These are phyloP conservation scores for Pelargonium australe DNA, from an alignment of 441 rosid genomes.

Conservation along the genomic window DNA sequence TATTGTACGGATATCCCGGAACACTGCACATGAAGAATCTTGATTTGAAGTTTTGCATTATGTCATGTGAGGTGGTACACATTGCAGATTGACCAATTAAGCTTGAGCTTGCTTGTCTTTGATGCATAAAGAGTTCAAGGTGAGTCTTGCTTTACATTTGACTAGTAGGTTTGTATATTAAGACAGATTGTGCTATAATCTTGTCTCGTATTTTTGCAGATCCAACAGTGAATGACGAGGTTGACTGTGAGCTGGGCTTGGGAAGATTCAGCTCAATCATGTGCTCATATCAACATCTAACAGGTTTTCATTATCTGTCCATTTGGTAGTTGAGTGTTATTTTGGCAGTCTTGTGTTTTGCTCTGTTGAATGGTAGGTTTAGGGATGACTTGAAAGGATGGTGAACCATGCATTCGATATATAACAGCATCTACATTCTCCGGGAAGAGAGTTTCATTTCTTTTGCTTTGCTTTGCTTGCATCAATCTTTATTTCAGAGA, in stretches of 20 bases:
- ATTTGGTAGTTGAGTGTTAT: constrained; percentile 14
- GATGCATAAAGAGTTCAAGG: neutral
- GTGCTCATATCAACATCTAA: neutral
- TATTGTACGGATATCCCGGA: neutral
- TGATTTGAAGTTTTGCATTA: neutral
- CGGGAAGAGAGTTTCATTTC: neutral
- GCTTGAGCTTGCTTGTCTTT: neutral
- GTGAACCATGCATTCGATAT: constrained; percentile 5
- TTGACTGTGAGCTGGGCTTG: neutral
- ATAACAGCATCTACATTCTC: constrained; percentile 10
- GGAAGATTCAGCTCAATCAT: neutral
- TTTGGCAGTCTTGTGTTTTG: constrained; percentile 7
- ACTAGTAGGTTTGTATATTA: neutral
- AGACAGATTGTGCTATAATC: constrained; percentile 1
- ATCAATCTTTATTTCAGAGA: constrained; percentile 17
- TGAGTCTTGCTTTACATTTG: constrained; percentile 1
- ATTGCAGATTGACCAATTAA: neutral
- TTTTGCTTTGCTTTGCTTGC: neutral
- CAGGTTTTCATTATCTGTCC: neutral
- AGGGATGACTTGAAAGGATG: constrained; percentile 23
- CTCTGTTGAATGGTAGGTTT: constrained; percentile 48
- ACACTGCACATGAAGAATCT: neutral
- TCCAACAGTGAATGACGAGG: constrained; percentile 1
- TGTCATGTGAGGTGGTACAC: neutral
- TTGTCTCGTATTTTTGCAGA: neutral